Evolutionary conservation across 768 basidiomycete species (phyloP), one percentile per base, ranked within the genome.

Genomic region (Coprinellus micaceus): DNA sequence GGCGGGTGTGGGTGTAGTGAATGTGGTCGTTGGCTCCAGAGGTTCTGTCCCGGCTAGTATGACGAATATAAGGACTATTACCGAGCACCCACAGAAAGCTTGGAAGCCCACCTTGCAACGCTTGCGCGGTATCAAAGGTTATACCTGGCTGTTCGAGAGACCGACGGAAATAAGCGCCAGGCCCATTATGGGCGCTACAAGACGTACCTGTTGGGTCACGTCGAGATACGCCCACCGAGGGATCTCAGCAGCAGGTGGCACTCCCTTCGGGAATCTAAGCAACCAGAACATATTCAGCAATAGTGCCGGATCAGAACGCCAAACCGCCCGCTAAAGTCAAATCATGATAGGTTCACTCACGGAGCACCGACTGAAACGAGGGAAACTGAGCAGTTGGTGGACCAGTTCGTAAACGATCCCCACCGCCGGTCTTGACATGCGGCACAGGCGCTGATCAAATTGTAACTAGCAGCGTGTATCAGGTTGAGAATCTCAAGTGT

Each of bases 141-240:
- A n/a, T n/a, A n/a, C n/a, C n/a, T n/a, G n/a, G n/a, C n/a, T n/a
- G n/a, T n/a, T n/a, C n/a, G n/a, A n/a, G n/a, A n/a, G n/a, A n/a
- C n/a, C n/a, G n/a, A n/a, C n/a, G n/a, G n/a, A n/a, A n/a, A n/a
- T n/a, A n/a, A n/a, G n/a, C n/a, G n/a, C n/a, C n/a, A n/a, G n/a
- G n/a, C n/a, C n/a, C n/a, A n/a, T n/a, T 12, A 11, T 51, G 37
- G 58, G 49, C 24, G 15, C 29, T 33, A 48, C 24, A 21, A 37
- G 26, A 59, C 65, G 41, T 37, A 78, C 70, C 66, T 71, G 25
- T 3, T 2, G 59, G 5, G 73, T 73, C 49, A 85, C 74, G 52
- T 86, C 71, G 43, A 82, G 70, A 61, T 73, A 82, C 9, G 84
- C 83, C 85, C 85, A 88, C 1, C 61, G 52, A 6, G 85, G 86